These are phyloP conservation scores for Nasturtium officinale DNA, from an alignment of 345 rosid species.

Conservation along the genomic window DNA sequence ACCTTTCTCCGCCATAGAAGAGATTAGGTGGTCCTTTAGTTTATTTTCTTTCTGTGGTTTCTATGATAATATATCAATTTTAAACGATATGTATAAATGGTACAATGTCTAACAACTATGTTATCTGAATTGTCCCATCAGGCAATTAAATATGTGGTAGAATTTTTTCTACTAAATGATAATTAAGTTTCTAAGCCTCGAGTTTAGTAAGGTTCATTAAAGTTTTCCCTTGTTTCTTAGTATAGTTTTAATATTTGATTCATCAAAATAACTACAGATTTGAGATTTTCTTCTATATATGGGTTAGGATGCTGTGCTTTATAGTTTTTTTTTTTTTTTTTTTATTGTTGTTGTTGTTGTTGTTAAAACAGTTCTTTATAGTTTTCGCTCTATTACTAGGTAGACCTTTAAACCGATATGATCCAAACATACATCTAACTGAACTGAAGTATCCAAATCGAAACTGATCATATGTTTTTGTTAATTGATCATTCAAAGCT, in stretches of 20 bases:
- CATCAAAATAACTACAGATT: background rate
- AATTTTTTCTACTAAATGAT: background rate
- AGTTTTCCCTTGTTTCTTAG: background rate
- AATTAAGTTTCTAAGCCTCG: background rate
- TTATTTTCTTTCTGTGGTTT: slow-evolving; percentile 27
- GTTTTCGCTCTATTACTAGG: too few relatives aligned
- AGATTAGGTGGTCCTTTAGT: slow-evolving; percentile 25
- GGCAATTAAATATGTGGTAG: background rate
- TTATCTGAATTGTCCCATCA: slow-evolving; percentile 34
- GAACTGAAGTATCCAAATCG: too few relatives aligned
- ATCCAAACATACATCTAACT: too few relatives aligned
- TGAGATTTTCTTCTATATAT: background rate
- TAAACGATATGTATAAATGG: slow-evolving; percentile 11
- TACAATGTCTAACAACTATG: slow-evolving; percentile 40
- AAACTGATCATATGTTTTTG: too few relatives aligned
- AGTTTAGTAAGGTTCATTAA: background rate
- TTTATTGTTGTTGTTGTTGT: too few relatives aligned
- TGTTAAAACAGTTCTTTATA: too few relatives aligned
- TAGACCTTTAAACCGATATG: too few relatives aligned
- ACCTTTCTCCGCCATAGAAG: slow-evolving; percentile 28
- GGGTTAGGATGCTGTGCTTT: background rate
- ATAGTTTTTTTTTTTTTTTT: too few relatives aligned
- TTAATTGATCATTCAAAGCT: too few relatives aligned
- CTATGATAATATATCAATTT: slow-evolving; percentile 12
- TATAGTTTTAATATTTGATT: slow-evolving; percentile 3